These are phyloP conservation scores for Didymellaceae sp. DNA, from an alignment of 2,329 filamentous ascomycete species.

Conservation along the genomic window DNA sequence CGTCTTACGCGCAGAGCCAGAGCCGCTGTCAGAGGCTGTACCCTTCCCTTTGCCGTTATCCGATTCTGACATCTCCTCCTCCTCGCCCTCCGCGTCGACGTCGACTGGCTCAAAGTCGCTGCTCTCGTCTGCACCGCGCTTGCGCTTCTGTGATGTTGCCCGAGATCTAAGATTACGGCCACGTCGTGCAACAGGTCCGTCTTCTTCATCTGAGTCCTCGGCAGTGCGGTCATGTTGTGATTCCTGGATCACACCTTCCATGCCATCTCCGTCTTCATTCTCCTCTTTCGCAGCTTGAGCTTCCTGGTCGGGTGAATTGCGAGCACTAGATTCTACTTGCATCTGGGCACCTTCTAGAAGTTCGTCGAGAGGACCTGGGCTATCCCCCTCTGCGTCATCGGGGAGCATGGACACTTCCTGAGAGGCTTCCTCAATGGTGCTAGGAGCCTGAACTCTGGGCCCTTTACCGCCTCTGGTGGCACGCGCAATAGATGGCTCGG, in stretches of 20 bases:
- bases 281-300: constrained; percentile 41
- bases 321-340: constrained; percentile 45
- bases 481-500: constrained; percentile 52
- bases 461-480: constrained; percentile 56
- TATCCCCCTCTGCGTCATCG: constrained; percentile 37
- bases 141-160: constrained; percentile 41
- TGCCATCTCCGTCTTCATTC: constrained; percentile 38
- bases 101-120: constrained; percentile 69
- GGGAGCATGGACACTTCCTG: constrained; percentile 55
- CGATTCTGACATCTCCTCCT: constrained; percentile 61
- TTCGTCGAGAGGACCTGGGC: constrained; percentile 40
- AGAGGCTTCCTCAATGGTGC: constrained; percentile 61
- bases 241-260: constrained; percentile 51
- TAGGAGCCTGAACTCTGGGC: constrained; percentile 54
- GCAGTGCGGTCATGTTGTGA: constrained; percentile 48
- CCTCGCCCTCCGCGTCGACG: constrained; percentile 62
- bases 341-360: constrained; percentile 45
- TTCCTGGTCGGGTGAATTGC: constrained; percentile 41
- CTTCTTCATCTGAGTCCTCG: constrained; percentile 61
- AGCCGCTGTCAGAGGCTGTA: constrained; percentile 48
- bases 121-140: constrained; percentile 59
- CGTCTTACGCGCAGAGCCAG: constrained; percentile 56
- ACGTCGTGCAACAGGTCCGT: constrained; percentile 60
- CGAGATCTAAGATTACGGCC: constrained; percentile 50
- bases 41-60: constrained; percentile 53